phyloP scores from a whole-genome alignment of 1,284 basidiomycete genomes.

The Tausonia pullulans region DNA sequence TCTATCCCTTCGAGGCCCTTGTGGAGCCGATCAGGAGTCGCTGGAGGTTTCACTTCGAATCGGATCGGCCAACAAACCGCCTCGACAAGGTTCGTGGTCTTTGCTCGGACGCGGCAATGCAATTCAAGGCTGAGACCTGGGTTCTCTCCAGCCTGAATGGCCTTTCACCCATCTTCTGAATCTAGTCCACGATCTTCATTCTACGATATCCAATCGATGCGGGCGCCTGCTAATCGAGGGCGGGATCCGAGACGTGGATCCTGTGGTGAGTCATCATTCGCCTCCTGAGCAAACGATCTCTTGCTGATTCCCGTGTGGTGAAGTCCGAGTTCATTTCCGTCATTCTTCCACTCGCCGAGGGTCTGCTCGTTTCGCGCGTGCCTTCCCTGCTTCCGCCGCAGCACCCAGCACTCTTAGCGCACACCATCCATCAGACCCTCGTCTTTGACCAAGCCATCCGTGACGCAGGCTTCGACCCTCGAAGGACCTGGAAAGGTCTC shows the following conservation, averaged over 20 bases:
- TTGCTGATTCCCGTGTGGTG: constrained; percentile 3
- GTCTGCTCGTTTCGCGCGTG: constrained; percentile 62
- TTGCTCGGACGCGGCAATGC: not conserved
- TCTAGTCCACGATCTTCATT: constrained; percentile 62
- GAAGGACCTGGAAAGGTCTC: constrained; percentile 38
- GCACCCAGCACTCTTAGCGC: constrained; percentile 76
- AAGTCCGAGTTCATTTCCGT: constrained; percentile 69
- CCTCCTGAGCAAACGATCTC: constrained; percentile 8
- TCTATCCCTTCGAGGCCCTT: constrained; percentile 76
- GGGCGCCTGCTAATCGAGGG: constrained; percentile 57
- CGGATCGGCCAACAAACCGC: constrained; percentile 72
- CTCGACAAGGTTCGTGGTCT: constrained; percentile 63
- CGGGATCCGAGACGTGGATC: constrained; percentile 53
- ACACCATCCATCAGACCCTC: constrained; percentile 86
- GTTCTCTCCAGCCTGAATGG: constrained; percentile 71
- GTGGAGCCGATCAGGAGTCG: constrained; percentile 70
- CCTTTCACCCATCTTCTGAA: constrained; percentile 86
- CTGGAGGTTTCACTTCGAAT: constrained; percentile 94
- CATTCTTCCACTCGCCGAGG: constrained; percentile 55
- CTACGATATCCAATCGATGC: constrained; percentile 63
- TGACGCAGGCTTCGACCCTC: constrained; percentile 60
- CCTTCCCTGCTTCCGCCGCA: constrained; percentile 51
- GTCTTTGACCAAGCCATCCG: constrained; percentile 71
- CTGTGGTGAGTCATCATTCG: constrained; percentile 48
- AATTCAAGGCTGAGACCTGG: not conserved